A percentile compares a stretch with the other conserved stretches of the same genome.
Evolutionary conservation across 768 basidiomycete species (phyloP).

Genomic region (Pleurotus ostreatus): DNA sequence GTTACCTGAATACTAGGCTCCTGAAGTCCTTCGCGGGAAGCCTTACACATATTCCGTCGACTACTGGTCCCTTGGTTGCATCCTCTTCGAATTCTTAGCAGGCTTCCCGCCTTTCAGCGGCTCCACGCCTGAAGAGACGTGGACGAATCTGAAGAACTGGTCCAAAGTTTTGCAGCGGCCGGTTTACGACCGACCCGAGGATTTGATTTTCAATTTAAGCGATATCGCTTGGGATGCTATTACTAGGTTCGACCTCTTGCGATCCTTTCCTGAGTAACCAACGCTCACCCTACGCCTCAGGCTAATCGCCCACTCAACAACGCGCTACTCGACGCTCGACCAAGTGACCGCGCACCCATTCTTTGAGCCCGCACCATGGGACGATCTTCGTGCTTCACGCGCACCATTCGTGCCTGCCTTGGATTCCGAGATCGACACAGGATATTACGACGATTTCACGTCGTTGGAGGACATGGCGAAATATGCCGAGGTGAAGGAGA

Average conservation of each 20-base stretch:
- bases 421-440: constrained; percentile 92
- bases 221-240: constrained; percentile 95
- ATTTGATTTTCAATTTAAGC: constrained; percentile 92
- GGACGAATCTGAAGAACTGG: constrained; percentile 99
- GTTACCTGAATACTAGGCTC: constrained; percentile 40
- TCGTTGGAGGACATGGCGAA: constrained; percentile 94
- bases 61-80: constrained; percentile 98
- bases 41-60: constrained; percentile 96
- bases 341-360: constrained; percentile 80
- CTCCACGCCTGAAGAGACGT: constrained; percentile 92
- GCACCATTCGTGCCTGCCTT: constrained; percentile 94
- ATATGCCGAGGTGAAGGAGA: constrained; percentile 97
- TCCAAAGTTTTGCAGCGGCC: constrained; percentile 86
- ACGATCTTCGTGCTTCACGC: constrained; percentile 64
- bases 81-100: constrained; percentile 93
- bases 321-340: constrained; percentile 69
- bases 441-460: constrained; percentile 91
- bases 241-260: constrained; percentile 52
- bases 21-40: constrained; percentile 89
- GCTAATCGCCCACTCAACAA: constrained; percentile 82
- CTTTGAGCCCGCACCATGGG: constrained; percentile 76
- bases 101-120: constrained; percentile 99
- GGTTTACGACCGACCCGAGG: constrained; percentile 93
- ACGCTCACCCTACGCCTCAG: constrained; percentile 29
- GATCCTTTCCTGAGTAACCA: not conserved